Evolutionary conservation across 2,329 filamentous ascomycete genomes (phyloP).

Genomic region (Mycocentrospora acerina): DNA sequence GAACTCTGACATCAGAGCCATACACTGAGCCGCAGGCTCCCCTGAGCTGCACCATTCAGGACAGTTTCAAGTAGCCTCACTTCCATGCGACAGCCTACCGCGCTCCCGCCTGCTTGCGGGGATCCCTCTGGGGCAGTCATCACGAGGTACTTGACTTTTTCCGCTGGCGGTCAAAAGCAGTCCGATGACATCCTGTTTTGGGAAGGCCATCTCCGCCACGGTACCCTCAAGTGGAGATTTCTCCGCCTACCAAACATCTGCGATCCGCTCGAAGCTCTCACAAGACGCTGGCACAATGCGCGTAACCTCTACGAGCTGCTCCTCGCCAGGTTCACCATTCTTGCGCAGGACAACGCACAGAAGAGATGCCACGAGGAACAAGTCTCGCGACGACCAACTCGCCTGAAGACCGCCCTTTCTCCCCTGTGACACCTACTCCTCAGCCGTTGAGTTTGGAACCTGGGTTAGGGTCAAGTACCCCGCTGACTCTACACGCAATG

Average conservation of each 20-base stretch:
- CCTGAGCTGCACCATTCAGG: not conserved
- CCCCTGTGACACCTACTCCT: conserved; percentile 21
- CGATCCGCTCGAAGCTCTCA: conserved; percentile 4
- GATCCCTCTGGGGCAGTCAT: conserved; percentile 11
- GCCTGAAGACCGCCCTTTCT: conserved; percentile 10
- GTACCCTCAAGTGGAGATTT: conserved; percentile 12
- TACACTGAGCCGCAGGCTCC: not conserved
- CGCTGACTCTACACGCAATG: conserved; percentile 16
- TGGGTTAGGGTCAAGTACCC: conserved; percentile 20
- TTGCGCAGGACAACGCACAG: conserved; percentile 18
- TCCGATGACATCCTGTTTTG: conserved; percentile 31
- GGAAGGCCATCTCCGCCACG: conserved; percentile 26
- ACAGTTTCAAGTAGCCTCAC: conserved; percentile 8
- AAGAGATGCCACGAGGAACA: conserved; percentile 25
- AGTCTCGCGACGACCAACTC: conserved; percentile 11
- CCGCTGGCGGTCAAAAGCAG: conserved; percentile 25
- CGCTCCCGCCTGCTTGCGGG: not conserved
- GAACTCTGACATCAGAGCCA: not conserved
- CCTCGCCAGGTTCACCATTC: conserved; percentile 30
- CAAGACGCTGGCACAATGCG: conserved; percentile 9
- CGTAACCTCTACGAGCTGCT: conserved; percentile 19
- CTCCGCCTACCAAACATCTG: conserved; percentile 11
- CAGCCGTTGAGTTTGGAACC: conserved; percentile 18
- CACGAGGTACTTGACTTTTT: conserved; percentile 35
- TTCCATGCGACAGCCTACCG: not conserved